Percentiles rank a stretch among this genome's conserved stretches.
Evolutionary conservation across 257 asterid genomes (phyloP).

Genomic region (Scutellaria barbata): DNA sequence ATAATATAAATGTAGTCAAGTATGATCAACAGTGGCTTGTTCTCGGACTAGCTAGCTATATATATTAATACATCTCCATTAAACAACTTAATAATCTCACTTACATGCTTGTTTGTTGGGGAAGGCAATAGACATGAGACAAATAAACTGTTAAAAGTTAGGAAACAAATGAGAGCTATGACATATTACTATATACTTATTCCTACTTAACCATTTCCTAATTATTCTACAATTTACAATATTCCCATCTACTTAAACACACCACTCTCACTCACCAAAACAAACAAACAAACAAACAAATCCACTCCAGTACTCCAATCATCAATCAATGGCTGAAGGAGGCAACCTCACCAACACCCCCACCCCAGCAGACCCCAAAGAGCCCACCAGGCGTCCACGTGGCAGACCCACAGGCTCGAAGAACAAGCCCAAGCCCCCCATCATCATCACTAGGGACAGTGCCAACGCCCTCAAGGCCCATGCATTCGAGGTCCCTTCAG

Average conservation of each 20-base stretch:
- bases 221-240: constrained; percentile 38
- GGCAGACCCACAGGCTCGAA: constrained; percentile 95
- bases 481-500: constrained; percentile 81
- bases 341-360: not conserved
- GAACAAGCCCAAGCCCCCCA: constrained; percentile 95
- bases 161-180: constrained; percentile 46
- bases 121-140: constrained; percentile 76
- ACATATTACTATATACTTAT: constrained; percentile 36
- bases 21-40: too few relatives aligned
- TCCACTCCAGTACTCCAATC: not conserved
- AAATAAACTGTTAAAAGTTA: constrained; percentile 66
- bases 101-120: constrained; percentile 39
- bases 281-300: too few relatives aligned
- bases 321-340: constrained; percentile 54
- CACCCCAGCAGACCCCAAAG: constrained; percentile 26
- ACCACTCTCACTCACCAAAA: constrained; percentile 39
- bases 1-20: too few relatives aligned
- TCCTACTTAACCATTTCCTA: constrained; percentile 79
- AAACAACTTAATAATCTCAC: not conserved
- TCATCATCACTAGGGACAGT: constrained; percentile 86
- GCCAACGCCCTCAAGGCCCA: constrained; percentile 83
- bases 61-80: not conserved
- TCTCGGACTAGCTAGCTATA: too few relatives aligned
- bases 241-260: constrained; percentile 34
- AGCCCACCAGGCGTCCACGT: constrained; percentile 41